Base-by-base conservation (phyloP, 192 early-diverging fungal species). In the Linnemannia exigua region DNA sequence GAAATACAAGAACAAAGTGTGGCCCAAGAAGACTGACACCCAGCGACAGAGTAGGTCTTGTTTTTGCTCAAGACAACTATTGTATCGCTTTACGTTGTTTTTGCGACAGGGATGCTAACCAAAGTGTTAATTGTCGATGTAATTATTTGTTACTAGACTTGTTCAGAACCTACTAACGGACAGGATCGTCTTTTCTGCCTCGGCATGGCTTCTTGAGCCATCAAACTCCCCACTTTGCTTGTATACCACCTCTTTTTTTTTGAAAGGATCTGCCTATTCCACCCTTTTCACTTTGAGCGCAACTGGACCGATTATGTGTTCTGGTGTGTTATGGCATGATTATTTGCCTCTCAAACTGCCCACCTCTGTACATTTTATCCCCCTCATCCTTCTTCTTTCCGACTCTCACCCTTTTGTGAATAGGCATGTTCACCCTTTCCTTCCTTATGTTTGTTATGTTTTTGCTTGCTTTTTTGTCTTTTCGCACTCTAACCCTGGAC, bases 1-100 rank as follows among this genome's bases (percentile, higher is more conserved):
- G 78, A 75, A 75, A 22, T 86, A 86, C 78, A 86, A 86, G 75
- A 76, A 86, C 78, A 86, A 86, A 68, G 84, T 86, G 69, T 86
- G 84, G 84, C 84, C 84, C 37, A 86, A 86, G 61, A 80, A 86
- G 58, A 75, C 37, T 33, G 75, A 77, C 0, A 25, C 73, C n/a
- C 77, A 80, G 44, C 68, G 84, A 54, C 77, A 76, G 19, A 66
- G 77, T 79, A 79, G 19, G 76, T 78, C 15, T 67, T 9, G 8
- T 2, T 44, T 61, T 44, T 17, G 50, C 31, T 50, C 2, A 5
- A 6, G 41, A 28, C 8, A 3, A 31, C 46, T 17, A 54, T 63
- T 19, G 4, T 37, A 0, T 38, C 25, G 72, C 50, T 54, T 1
- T 1, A 35, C 28, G 20, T 20, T 33, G 31, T 68, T n/a, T n/a